Evolutionary conservation across 257 asterid genomes (phyloP).

Genomic region (Plectranthus barbatus): DNA sequence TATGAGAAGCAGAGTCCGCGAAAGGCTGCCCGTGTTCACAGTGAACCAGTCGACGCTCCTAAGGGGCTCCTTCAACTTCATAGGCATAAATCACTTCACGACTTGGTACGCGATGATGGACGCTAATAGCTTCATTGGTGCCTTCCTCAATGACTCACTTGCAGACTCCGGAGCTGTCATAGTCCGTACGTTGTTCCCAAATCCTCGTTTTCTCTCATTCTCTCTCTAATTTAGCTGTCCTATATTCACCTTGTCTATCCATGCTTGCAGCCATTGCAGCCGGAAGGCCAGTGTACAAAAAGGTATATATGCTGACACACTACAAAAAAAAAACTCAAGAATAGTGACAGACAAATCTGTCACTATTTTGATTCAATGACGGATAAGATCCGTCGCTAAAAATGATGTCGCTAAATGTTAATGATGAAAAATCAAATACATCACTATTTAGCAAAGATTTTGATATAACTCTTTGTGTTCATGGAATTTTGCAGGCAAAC

Average conservation of each 20-base stretch:
- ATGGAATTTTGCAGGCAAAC: constrained; percentile 54
- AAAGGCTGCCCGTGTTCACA: constrained; percentile 52
- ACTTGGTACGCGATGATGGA: constrained; percentile 64
- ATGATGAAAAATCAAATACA: neutral
- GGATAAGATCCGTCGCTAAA: too few species aligned
- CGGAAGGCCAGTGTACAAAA: constrained; percentile 22
- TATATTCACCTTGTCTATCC: neutral
- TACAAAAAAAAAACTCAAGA: too few species aligned
- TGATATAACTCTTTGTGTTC: neutral
- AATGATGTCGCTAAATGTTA: too few species aligned
- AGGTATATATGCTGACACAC: too few species aligned
- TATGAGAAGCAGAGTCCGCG: constrained; percentile 56
- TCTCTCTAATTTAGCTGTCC: neutral
- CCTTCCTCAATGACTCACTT: constrained; percentile 45
- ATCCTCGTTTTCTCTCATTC: neutral
- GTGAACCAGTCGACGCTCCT: constrained; percentile 36
- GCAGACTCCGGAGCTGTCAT: constrained; percentile 55
- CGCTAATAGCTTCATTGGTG: constrained; percentile 32
- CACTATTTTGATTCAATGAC: too few species aligned
- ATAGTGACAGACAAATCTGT: too few species aligned
- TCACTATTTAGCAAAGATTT: too few species aligned
- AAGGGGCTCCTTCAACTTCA: constrained; percentile 64
- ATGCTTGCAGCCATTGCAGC: constrained; percentile 20
- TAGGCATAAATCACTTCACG: constrained; percentile 86
- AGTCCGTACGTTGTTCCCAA: constrained; percentile 41